A percentile compares a stretch with the other conserved stretches of the same genome.
These are phyloP conservation scores for Fusarium decemcellulare DNA, from an alignment of 2,329 filamentous ascomycete genomes.

Conservation along the genomic window DNA sequence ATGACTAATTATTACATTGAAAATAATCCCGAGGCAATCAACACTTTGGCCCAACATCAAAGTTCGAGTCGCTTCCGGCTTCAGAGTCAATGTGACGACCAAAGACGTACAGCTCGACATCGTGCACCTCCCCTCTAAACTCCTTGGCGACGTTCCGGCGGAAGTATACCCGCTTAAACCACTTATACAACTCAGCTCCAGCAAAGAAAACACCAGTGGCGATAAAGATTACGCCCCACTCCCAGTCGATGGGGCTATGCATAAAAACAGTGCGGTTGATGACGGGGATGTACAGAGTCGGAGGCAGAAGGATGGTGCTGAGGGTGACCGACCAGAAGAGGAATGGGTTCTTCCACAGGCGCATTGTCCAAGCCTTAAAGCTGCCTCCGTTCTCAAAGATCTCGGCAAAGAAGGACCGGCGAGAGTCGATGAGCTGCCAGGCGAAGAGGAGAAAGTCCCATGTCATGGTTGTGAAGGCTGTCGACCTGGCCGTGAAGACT, in stretches of 20 bases:
- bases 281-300: slow-evolving; percentile 77
- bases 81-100: slow-evolving; percentile 30
- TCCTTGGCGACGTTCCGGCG: slow-evolving; percentile 48
- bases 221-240: slow-evolving; percentile 78
- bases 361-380: slow-evolving; percentile 66
- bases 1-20: not conserved
- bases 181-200: slow-evolving; percentile 78
- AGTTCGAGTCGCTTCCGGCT: slow-evolving; percentile 22
- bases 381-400: slow-evolving; percentile 62
- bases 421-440: slow-evolving; percentile 78
- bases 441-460: slow-evolving; percentile 79
- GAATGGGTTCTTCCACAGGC: slow-evolving; percentile 70
- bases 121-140: slow-evolving; percentile 39
- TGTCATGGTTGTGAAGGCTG: slow-evolving; percentile 76
- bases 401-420: slow-evolving; percentile 75
- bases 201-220: slow-evolving; percentile 73
- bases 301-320: slow-evolving; percentile 70
- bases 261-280: slow-evolving; percentile 77
- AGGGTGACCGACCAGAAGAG: slow-evolving; percentile 64
- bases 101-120: slow-evolving; percentile 43
- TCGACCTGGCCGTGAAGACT: slow-evolving; percentile 76
- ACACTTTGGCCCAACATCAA: slow-evolving; percentile 19
- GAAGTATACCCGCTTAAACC: slow-evolving; percentile 71
- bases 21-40: not conserved
- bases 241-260: slow-evolving; percentile 76